Evolutionary conservation across 202 grass and related monocot species (phyloP), one percentile per base, ranked within the genome.

Genomic region (Brachypodium distachyon): DNA sequence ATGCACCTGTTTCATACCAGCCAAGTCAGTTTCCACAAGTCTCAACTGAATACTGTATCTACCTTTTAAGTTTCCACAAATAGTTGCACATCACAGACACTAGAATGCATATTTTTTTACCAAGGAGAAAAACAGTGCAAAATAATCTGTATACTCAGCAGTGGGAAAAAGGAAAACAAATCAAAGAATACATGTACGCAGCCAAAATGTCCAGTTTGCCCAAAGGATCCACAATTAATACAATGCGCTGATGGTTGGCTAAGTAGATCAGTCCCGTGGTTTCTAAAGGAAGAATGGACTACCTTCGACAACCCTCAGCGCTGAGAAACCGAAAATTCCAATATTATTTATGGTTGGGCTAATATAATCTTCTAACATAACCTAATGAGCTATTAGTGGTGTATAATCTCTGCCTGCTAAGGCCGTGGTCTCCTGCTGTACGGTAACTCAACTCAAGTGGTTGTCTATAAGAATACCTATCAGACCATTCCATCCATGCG

Each of bases 341-440:
- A 72, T 28, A 85, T 85, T 85, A 89, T 85, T 89, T 57, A 81
- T 77, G 65, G 72, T 81, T 39, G 77, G 55, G 50, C 65, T 61
- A 58, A 89, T 81, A 85, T 81, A 89, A 81, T 89, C 82, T 48
- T 89, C 82, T 89, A 89, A 76, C 29, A 88, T 84, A 76, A 85
- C 67, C 77, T 89, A 89, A 66, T 85, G 72, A 72, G 57, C 64
- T 89, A 89, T 80, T 89, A 89, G 87, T 81, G 74, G 34, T 85
- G 87, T 89, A 88, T 88, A 89, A 81, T 67, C 77, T 88, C 87
- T 60, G 9, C 56, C 77, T 84, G 71, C 65, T 81, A 85, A 57
- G 54, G 54, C 77, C 77, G 32, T 73, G 77, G 57, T 67, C 65
- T 89, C 65, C 58, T 85, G 85, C 79, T 87, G 87, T 89, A 85